Evolutionary conservation across 1,284 basidiomycete species (phyloP).

Genomic region (Coniferiporia weirii): DNA sequence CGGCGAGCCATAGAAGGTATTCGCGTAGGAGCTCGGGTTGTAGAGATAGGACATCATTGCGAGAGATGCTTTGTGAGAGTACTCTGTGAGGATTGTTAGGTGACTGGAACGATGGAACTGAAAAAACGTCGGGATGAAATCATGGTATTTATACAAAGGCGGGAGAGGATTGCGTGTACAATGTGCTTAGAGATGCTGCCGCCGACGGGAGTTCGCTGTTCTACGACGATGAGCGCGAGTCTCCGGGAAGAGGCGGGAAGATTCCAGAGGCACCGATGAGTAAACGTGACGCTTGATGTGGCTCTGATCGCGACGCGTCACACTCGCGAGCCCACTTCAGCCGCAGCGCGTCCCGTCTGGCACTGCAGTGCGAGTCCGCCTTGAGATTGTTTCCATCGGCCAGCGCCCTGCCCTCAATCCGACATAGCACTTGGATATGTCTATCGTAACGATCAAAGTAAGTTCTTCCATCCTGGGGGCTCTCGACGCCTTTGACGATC

Average conservation of each 20-base stretch:
- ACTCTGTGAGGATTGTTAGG: background rate
- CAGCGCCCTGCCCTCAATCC: background rate
- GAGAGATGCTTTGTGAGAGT: background rate
- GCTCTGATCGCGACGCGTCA: background rate
- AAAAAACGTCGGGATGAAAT: background rate
- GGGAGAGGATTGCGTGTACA: background rate
- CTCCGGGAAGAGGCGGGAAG: background rate
- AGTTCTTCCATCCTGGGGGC: background rate
- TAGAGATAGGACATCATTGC: conserved; percentile 9
- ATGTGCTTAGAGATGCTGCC: conserved; percentile 5
- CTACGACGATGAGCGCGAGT: background rate
- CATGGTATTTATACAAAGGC: conserved; percentile 3
- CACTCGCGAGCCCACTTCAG: no score
- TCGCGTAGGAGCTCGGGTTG: conserved; percentile 12
- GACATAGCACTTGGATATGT: conserved; percentile 9
- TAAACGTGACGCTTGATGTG: background rate
- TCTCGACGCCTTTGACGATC: background rate
- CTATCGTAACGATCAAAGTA: conserved; percentile 18
- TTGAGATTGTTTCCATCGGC: background rate
- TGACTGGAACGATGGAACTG: background rate
- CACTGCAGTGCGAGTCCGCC: background rate
- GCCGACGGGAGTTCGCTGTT: background rate
- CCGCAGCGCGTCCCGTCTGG: background rate
- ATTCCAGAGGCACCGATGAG: background rate
- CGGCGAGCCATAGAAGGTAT: conserved; percentile 5